Conservation (phyloP, 2,329 filamentous ascomycete species). For the Parafenestella ontariensis region DNA sequence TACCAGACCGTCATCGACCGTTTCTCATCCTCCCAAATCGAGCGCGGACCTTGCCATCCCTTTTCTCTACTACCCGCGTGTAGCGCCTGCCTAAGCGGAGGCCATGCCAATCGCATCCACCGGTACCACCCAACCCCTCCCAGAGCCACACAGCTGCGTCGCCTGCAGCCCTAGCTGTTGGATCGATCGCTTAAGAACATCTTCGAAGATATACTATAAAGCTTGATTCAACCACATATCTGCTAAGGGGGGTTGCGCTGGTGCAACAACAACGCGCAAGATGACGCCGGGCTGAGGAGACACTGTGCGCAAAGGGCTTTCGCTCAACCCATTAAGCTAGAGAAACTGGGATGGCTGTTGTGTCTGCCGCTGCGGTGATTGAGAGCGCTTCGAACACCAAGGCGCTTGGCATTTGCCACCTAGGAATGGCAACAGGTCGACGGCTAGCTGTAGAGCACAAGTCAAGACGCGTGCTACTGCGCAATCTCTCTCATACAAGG, state of each 20-base stretch:
- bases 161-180: neutral
- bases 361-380: too few relatives aligned
- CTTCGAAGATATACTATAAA: neutral
- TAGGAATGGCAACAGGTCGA: too few relatives aligned
- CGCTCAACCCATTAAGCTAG: too few relatives aligned
- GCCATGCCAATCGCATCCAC: neutral
- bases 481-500: too few relatives aligned
- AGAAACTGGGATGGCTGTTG: too few relatives aligned
- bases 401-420: too few relatives aligned
- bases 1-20: neutral
- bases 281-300: neutral
- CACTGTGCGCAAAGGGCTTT: neutral
- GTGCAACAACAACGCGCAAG: neutral
- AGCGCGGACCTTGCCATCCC: neutral
- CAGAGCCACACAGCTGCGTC: neutral
- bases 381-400: too few relatives aligned
- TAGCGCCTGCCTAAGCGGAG: too few relatives aligned
- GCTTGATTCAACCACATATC: neutral
- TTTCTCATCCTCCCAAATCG: neutral
- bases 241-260: neutral
- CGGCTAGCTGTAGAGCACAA: too few relatives aligned
- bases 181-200: neutral
- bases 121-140: too few relatives aligned
- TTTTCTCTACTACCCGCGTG: neutral
- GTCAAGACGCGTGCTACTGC: too few relatives aligned